phyloP scores from a whole-genome alignment of 164 flowering plant genomes.

The Vitis vinifera region DNA sequence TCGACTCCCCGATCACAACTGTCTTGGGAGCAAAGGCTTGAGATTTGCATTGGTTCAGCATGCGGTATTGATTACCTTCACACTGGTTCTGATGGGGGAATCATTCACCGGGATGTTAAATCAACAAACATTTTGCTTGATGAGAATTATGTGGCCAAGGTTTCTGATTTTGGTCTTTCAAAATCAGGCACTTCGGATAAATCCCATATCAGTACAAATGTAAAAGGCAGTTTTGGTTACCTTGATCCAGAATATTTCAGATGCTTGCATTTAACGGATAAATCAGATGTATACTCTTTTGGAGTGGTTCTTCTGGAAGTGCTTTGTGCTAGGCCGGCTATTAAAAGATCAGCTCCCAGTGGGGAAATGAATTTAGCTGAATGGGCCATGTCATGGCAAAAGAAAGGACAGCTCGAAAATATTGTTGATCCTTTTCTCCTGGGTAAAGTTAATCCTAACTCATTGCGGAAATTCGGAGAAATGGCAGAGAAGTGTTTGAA shows the following conservation, averaged over 20 bases:
- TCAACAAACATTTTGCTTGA: conserved; percentile 13
- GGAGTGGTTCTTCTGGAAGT: conserved; percentile 24
- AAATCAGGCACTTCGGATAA: neutral
- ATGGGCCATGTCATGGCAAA: conserved; percentile 6
- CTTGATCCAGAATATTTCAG: conserved; percentile 19
- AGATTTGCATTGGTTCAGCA: conserved; percentile 17
- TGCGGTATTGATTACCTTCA: conserved; percentile 13
- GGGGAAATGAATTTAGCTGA: conserved; percentile 18
- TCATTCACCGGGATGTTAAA: conserved; percentile 19
- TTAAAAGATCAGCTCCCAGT: neutral
- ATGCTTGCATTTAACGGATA: conserved; percentile 7
- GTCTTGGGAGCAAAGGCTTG: conserved; percentile 16
- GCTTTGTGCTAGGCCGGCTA: conserved; percentile 13
- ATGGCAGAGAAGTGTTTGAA: neutral
- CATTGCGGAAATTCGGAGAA: neutral
- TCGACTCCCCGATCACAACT: neutral
- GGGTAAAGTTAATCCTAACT: neutral
- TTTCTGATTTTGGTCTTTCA: conserved; percentile 19
- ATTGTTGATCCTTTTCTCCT: neutral
- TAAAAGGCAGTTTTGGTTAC: conserved; percentile 20
- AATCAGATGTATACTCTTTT: conserved; percentile 25
- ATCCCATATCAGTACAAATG: conserved; percentile 1
- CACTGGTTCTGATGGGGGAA: neutral
- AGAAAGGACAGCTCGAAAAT: conserved; percentile 6
- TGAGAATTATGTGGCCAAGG: conserved; percentile 4